Conservation (phyloP, 2,329 filamentous ascomycete species). For the Aspergillus sp. region DNA sequence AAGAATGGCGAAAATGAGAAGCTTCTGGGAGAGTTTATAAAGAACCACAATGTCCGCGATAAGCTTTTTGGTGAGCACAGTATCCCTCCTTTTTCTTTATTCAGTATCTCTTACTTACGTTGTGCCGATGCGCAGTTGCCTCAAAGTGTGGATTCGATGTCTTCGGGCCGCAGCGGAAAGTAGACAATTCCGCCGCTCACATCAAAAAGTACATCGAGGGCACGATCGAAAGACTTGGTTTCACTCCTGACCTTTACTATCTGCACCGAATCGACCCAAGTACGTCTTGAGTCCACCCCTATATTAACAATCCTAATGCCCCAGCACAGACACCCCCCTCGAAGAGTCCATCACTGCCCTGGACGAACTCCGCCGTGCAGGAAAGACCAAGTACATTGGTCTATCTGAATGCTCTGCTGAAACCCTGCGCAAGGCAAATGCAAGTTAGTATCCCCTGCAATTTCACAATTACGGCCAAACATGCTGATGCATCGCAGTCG, state of each 20-base stretch:
- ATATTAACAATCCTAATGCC: no score
- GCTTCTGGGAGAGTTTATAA: conserved; percentile 51
- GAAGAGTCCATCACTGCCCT: conserved; percentile 50
- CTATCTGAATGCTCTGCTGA: conserved; percentile 49
- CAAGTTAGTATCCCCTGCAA: conserved; percentile 31
- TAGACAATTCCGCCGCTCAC: conserved; percentile 49
- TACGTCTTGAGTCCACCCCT: conserved; percentile 19
- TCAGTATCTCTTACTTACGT: neutral
- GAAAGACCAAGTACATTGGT: conserved; percentile 52
- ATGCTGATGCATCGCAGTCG: conserved; percentile 31
- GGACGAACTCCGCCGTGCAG: conserved; percentile 46
- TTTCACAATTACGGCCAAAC: neutral
- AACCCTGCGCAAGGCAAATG: conserved; percentile 47
- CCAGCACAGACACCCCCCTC: conserved; percentile 48
- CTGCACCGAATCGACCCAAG: conserved; percentile 48
- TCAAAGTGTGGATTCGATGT: conserved; percentile 50
- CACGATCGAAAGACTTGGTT: conserved; percentile 50
- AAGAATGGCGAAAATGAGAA: conserved; percentile 51
- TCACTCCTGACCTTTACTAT: conserved; percentile 48
- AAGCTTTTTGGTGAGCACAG: conserved; percentile 31
- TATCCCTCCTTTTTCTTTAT: no score
- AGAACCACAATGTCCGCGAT: conserved; percentile 52
- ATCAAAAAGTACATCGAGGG: conserved; percentile 52
- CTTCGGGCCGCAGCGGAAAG: conserved; percentile 29
- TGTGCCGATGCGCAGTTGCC: conserved; percentile 36